Conservation (phyloP, 2,329 filamentous ascomycete genomes). For the Plectosphaerella plurivora region DNA sequence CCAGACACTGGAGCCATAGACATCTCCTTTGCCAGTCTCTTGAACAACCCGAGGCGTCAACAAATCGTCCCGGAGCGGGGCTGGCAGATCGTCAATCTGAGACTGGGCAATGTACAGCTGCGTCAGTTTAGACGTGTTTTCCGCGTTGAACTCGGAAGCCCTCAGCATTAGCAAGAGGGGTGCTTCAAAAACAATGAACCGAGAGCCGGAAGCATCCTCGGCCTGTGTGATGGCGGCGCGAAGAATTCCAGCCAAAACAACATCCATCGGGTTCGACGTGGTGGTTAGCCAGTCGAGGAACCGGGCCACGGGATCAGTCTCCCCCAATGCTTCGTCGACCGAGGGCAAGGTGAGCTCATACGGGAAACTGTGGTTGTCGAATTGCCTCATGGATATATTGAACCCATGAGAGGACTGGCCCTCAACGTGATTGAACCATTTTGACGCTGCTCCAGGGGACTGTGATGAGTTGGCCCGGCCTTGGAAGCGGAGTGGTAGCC, state of each 20-base stretch:
- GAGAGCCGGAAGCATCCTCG: conserved; percentile 14
- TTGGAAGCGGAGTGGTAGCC: conserved; percentile 7
- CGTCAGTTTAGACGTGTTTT: conserved; percentile 9
- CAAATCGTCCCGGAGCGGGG: conserved; percentile 57
- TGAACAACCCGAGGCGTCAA: conserved; percentile 62
- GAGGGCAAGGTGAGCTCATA: conserved; percentile 21
- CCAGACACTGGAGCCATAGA: conserved; percentile 89
- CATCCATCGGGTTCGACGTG: conserved; percentile 18
- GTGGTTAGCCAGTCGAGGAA: conserved; percentile 11
- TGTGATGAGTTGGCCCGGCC: background rate
- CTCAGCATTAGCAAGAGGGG: conserved; percentile 62
- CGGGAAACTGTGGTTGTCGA: conserved; percentile 14
- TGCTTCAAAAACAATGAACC: conserved; percentile 54
- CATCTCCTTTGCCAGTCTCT: conserved; percentile 66
- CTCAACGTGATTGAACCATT: conserved; percentile 19
- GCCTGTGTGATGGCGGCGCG: conserved; percentile 17
- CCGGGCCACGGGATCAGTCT: conserved; percentile 1
- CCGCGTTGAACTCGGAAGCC: conserved; percentile 42
- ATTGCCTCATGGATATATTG: conserved; percentile 13
- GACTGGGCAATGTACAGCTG: conserved; percentile 86
- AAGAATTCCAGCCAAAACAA: conserved; percentile 24
- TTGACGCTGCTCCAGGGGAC: conserved; percentile 14
- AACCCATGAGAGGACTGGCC: conserved; percentile 7
- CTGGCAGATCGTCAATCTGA: conserved; percentile 64
- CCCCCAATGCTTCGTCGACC: background rate